A percentile compares a stretch with the other conserved stretches of the same genome.
These are phyloP conservation scores for Nannochloropsis salina DNA, from an alignment of 108 stramenopile genomes.

Conservation along the genomic window DNA sequence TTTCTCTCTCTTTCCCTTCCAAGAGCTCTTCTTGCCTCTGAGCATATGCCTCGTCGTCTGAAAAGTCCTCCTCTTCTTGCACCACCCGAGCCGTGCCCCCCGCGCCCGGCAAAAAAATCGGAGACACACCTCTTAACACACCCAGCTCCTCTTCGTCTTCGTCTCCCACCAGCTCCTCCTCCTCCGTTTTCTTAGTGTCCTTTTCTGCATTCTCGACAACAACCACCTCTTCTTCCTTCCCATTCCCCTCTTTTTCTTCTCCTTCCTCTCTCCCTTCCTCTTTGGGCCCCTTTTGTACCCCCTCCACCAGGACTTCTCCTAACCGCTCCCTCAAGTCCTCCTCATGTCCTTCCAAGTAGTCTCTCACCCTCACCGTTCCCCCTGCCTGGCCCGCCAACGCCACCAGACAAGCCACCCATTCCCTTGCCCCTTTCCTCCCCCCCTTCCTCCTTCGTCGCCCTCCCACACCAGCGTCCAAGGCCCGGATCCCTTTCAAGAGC, in stretches of 20 bases:
- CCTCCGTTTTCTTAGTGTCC: not conserved
- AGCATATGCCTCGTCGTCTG: not conserved
- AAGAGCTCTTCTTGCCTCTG: not conserved
- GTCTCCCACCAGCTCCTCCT: constrained; percentile 1
- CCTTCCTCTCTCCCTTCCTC: not conserved
- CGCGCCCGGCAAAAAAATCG: not conserved
- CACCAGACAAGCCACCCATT: not conserved
- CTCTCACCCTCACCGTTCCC: not conserved
- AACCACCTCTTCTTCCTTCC: not conserved
- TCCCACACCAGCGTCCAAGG: not conserved
- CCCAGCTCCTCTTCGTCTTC: not conserved
- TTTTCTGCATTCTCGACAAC: not conserved
- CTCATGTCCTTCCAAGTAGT: not conserved
- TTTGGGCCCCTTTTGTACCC: not conserved
- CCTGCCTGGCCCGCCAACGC: not conserved
- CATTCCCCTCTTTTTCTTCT: not conserved
- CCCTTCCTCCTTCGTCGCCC: not conserved
- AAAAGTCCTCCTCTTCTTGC: not conserved
- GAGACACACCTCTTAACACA: not conserved
- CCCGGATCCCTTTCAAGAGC: constrained; percentile 5
- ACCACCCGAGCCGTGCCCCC: not conserved
- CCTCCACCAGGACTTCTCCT: not conserved
- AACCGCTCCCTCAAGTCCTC: not conserved
- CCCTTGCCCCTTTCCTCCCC: not conserved
- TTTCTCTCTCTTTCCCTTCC: not conserved